Base-by-base conservation (phyloP, 441 rosid species). In the Pelargonium citronellum region DNA sequence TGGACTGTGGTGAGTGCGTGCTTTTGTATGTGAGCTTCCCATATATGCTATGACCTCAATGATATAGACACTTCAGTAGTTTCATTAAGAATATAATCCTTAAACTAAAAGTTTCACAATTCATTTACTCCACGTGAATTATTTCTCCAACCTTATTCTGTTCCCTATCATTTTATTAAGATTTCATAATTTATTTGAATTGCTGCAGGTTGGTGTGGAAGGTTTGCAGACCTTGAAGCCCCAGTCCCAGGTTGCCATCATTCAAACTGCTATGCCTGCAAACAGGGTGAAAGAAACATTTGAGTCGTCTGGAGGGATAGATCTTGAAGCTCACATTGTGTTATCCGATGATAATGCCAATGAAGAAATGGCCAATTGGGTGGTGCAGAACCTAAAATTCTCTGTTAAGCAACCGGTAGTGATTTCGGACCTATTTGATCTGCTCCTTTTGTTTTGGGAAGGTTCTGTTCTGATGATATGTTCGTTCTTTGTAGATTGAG, bases 211-310 rank as follows among this genome's bases (percentile, higher is more conserved):
- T 76, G 80, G 89, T 53, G 86, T 90, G 5, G 95, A 88, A 81
- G 93, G 97, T 67, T 81, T 95, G 77, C 92, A 88, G 84, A 83
- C 78, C 47, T 72, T 91, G 81, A 95, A 92, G 83, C 99, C 99
- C 78, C 87, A 68, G 67, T 70, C 74, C 39, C 82, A 73, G 64
- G 83, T 76, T 67, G 85, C 71, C 67, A 70, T 73, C 69, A 67
- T 77, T 61, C 11, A 66, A 55, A 64, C 71, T 66, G 74, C 53
- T 53, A 69, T 73, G 6, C 76, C 81, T 69, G 69, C 79, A 72
- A 92, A 89, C 72, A 95, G 92, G 78, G 69, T 74, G 66, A 80
- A 87, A 70, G 92, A 82, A 79, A 70, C 75, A 67, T 80, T 74
- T 69, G 82, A 83, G 68, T 44, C 74, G 30, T 75, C 80, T 57